Conservation (phyloP, 768 basidiomycete genomes). For the Amanita thiersii region DNA sequence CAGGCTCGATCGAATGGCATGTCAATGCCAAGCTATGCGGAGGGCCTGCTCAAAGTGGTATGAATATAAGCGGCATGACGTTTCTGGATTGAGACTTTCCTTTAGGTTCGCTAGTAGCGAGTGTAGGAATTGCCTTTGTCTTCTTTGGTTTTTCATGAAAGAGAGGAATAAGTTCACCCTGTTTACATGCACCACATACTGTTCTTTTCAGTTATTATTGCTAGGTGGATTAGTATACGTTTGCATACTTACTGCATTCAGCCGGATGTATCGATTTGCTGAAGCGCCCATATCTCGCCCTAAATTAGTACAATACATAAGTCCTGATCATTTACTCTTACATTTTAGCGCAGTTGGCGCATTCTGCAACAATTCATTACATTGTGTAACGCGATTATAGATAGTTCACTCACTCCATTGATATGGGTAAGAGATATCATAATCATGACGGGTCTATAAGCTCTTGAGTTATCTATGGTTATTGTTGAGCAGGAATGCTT, state of each 20-base stretch:
- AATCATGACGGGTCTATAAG: slow-evolving; percentile 58
- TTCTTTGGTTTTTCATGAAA: slow-evolving; percentile 34
- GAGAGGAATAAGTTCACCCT: slow-evolving; percentile 48
- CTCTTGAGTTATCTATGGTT: not conserved
- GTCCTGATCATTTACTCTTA: slow-evolving; percentile 25
- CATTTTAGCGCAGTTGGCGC: slow-evolving; percentile 56
- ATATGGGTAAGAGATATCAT: slow-evolving; percentile 67
- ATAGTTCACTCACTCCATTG: slow-evolving; percentile 54
- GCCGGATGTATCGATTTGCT: slow-evolving; percentile 65
- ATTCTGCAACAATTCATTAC: slow-evolving; percentile 34
- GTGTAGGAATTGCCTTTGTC: slow-evolving; percentile 23
- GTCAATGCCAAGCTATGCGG: not conserved
- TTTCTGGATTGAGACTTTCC: too few relatives aligned
- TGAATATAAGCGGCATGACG: slow-evolving; percentile 33
- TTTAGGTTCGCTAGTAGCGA: too few relatives aligned
- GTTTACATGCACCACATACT: slow-evolving; percentile 66
- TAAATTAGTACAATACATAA: slow-evolving; percentile 2
- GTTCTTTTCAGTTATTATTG: not conserved
- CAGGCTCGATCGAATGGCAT: slow-evolving; percentile 7
- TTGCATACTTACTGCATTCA: slow-evolving; percentile 43
- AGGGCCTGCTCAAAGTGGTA: too few relatives aligned
- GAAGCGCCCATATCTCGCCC: slow-evolving; percentile 59
- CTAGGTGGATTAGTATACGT: not conserved
- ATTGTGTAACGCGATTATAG: slow-evolving; percentile 1
- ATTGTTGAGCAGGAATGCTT: slow-evolving; percentile 7